Evolutionary conservation across 2,329 filamentous ascomycete genomes (phyloP), one percentile per base, ranked within the genome.

Genomic region (Fusarium circinatum): DNA sequence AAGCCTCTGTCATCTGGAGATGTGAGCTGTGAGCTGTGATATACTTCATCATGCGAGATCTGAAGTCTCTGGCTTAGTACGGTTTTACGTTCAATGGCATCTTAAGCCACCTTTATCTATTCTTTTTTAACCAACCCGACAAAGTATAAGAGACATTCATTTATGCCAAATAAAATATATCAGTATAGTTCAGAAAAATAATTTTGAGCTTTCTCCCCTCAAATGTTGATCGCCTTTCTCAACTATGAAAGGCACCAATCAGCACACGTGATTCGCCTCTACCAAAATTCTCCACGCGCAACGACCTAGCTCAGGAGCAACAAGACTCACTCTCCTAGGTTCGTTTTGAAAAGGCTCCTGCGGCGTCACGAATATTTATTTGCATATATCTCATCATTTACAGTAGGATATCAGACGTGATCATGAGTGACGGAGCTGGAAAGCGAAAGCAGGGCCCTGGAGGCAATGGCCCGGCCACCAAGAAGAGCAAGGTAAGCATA

Each of bases 401-500:
- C 20, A 30, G 9, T 32, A 34, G 30, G 24, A 13, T n/a, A 51
- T 36, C 20, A 13, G 18, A 44, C 30, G 15, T 32, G 32, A 60
- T 41, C 17, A 84, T 84, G 82, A 70, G 75, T 38, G 81, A 82
- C 42, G 68, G 75, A 17, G 65, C 71, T 17, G 78, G 76, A 56
- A 85, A 84, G 75, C 76, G 83, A 61, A 84, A 84, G 75, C 77
- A 80, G 28, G 77, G 77, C 8, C 75, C 78, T 48, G 72, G 75
- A n/a, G 78, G 73, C 18, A 77, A 75, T 22, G 78, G 78, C 38
- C 68, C 77, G 13, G 62, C 79, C 12, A 64, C 62, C 30, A 86
- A 86, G 73, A 85, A 80, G 77, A 85, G 82, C 78, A 85, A 84
- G 80, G 84, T 85, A 74, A 68, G 78, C 41, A 34, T 52, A 54